Percentiles rank a stretch among this genome's conserved stretches.
phyloP scores from a whole-genome alignment of 108 stramenopile species.

The Bacterosira constricta region DNA sequence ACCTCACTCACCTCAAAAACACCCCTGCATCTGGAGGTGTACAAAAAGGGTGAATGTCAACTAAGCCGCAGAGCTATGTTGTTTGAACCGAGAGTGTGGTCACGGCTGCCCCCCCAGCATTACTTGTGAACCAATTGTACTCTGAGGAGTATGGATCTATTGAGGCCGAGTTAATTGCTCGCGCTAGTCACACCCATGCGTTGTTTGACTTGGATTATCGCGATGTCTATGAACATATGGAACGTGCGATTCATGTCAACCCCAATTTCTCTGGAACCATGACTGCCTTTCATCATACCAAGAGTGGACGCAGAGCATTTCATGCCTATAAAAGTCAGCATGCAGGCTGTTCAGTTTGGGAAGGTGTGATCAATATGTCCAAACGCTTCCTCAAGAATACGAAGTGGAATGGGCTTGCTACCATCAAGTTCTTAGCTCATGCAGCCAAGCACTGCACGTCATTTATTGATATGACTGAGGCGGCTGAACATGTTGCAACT shows the following conservation, averaged over 20 bases:
- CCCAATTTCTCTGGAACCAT: constrained; percentile 11
- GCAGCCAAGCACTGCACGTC: neutral
- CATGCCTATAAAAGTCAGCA: constrained; percentile 23
- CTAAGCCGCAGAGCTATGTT: too few relatives aligned
- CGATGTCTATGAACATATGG: constrained; percentile 11
- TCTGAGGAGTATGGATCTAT: too few relatives aligned
- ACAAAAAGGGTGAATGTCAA: too few relatives aligned
- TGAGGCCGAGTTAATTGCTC: constrained; percentile 21
- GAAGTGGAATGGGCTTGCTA: constrained; percentile 19
- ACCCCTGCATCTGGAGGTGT: too few relatives aligned
- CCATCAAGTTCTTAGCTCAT: neutral
- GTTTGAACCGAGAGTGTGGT: too few relatives aligned
- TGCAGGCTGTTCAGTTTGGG: constrained; percentile 35
- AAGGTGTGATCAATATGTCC: neutral
- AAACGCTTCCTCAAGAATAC: constrained; percentile 5
- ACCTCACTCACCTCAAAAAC: too few relatives aligned
- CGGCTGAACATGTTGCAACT: neutral
- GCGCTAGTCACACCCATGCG: constrained; percentile 9
- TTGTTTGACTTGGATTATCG: constrained; percentile 19
- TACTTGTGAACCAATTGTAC: too few relatives aligned
- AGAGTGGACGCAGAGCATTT: constrained; percentile 36
- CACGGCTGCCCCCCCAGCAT: too few relatives aligned
- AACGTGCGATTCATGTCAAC: constrained; percentile 15
- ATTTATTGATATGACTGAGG: neutral
- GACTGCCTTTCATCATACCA: neutral